Base-by-base conservation (phyloP, 345 rosid genomes). In the Conringia planisiliqua region DNA sequence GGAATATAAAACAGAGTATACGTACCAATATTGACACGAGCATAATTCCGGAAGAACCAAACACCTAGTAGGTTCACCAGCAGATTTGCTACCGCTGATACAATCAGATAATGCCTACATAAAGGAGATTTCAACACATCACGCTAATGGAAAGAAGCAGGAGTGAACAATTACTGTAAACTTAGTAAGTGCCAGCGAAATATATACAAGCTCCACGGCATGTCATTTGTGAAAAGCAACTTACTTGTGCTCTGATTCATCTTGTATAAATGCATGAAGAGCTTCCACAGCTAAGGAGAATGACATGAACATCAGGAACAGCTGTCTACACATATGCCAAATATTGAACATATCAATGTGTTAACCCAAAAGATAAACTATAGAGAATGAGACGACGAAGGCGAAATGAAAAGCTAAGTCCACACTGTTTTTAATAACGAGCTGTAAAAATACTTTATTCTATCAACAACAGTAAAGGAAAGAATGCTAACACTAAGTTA, bases 231-330 rank as follows among this genome's bases (percentile, higher is more conserved):
- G 14, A 26, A 62, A 12, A 10, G 56, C 7, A 66, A 79, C 97
- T 90, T 82, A 91, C 99, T 95, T 95, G 88, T 94, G 98, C 83
- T 90, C 97, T 27, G 97, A 88, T 84, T 94, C 98, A 72, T 91
- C 98, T 85, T 94, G 98, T 67, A 94, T 86, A 80, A 94, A 94
- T 61, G 97, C 98, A 82, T 95, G 99, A 81, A 95, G 97, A 29
- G 97, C 99, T 83, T 95, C 99, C 84, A 95, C 99, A 22, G 97
- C 96, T 43, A 95, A 58, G 74, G 99, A 91, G 85, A 95, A 95
- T 71, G 99, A 91, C 97, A 95, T 82, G 94, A 95, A 95, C 92
- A 95, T 80, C 73, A 95, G 96, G 81, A 91, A 95, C 83, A 95
- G 91, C 99, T 91, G 99, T 87, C 99, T 95, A 95, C 83, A 93